Base-by-base conservation (phyloP, 805 yeast genomes). In the Allodekkera sacchari region DNA sequence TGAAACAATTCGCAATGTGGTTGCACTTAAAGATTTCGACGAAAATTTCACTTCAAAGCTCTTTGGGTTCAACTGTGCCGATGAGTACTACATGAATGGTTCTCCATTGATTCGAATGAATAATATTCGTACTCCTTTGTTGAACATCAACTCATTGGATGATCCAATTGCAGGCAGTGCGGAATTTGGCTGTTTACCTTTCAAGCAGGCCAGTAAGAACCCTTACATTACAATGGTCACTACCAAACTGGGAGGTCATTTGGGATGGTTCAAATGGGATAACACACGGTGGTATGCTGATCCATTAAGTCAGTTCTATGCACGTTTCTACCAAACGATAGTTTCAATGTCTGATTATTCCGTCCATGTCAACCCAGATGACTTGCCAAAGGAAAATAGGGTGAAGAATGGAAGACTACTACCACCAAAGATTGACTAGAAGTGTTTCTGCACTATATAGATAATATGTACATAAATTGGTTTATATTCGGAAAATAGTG, bases 161-260 rank as follows among this genome's bases (percentile, higher is more conserved):
- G 95, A 83, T 48, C 94, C 94, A 6, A 68, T 83, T 22, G 76
- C 75, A 10, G 74, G 81, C 10, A 59, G 61, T 2, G 26, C 41
- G 12, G 36, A 34, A n/a, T 35, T 41, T 11, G 53, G 48, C 18
- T 51, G 61, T 15, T 48, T 80, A 17, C 92, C 92, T 1, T 49
- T 52, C 22, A 49, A 48, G 11, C 78, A 75, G 37, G 64, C 71
- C 14, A 40, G 47, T 24, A 41, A 49, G 19, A 82, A 82, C 47
- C 92, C 94, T 2, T 73, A 68, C 47, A 55, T 74, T 21, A 56
- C 69, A 27, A 42, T 78, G 45, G 62, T 76, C 5, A 68, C 74
- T 36, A 78, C 88, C 6, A 64, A 68, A 25, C 62, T 70, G 32
- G 95, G 95, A 6, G 94, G 94, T 1, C 95, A 83, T 54, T 64